These are phyloP conservation scores for Ascochyta viciae-villosae DNA, from an alignment of 2,329 filamentous ascomycete genomes.

Conservation along the genomic window DNA sequence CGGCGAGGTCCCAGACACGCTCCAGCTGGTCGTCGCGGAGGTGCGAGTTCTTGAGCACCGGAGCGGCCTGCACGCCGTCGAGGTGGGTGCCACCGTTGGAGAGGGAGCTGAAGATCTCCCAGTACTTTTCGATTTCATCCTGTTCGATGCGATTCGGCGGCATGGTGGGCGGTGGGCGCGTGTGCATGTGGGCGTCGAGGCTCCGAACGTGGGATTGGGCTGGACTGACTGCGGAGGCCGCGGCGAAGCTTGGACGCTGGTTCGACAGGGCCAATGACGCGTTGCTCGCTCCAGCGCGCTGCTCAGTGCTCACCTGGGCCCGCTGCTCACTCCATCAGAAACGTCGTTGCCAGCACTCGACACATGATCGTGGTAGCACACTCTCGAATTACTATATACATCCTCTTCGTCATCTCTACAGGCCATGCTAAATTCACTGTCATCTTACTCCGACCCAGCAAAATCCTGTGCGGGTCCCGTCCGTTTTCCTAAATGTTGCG, in stretches of 20 bases:
- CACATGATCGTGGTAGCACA: neutral
- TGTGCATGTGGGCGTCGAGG: neutral
- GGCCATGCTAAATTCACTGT: slow-evolving; percentile 1
- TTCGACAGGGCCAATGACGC: slow-evolving; percentile 11
- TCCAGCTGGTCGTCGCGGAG: slow-evolving; percentile 86
- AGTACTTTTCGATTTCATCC: slow-evolving; percentile 78
- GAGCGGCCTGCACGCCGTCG: slow-evolving; percentile 72
- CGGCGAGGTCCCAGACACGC: slow-evolving; percentile 94
- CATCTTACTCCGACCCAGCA: slow-evolving; percentile 8
- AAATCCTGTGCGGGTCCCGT: slow-evolving; percentile 3
- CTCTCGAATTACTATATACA: slow-evolving; percentile 15
- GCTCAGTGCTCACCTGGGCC: too few species aligned
- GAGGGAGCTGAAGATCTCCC: slow-evolving; percentile 78
- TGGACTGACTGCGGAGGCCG: neutral
- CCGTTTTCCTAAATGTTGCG: slow-evolving; percentile 13
- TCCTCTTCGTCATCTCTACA: slow-evolving; percentile 8
- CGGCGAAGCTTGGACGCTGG: slow-evolving; percentile 3
- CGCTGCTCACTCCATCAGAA: neutral
- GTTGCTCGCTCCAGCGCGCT: neutral
- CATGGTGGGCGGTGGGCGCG: slow-evolving; percentile 33
- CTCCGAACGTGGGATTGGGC: neutral
- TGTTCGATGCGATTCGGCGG: slow-evolving; percentile 68
- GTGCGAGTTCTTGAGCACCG: slow-evolving; percentile 75
- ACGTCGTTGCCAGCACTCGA: neutral
- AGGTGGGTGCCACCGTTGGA: slow-evolving; percentile 69